A percentile compares a stretch with the other conserved stretches of the same genome.
Evolutionary conservation across 2,329 filamentous ascomycete genomes (phyloP).

Genomic region (Exophiala lecanii-corni): DNA sequence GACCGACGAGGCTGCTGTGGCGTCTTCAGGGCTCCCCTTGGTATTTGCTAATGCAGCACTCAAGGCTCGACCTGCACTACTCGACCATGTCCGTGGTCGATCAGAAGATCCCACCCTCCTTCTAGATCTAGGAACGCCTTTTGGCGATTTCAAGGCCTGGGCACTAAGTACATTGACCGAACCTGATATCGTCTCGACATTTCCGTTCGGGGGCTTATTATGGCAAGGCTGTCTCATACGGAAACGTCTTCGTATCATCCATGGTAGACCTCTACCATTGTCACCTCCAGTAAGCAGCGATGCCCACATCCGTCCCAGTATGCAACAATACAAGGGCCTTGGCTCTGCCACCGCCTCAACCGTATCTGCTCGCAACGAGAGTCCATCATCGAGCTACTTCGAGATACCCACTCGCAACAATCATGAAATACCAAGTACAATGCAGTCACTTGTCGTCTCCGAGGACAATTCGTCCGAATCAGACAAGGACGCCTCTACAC

Average conservation of each 20-base stretch:
- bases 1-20: conserved; percentile 52
- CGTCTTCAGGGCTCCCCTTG: conserved; percentile 53
- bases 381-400: conserved; percentile 20
- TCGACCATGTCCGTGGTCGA: conserved; percentile 54
- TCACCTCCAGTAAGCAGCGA: conserved; percentile 30
- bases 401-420: conserved; percentile 13
- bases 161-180: conserved; percentile 53
- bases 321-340: conserved; percentile 33
- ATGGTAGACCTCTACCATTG: conserved; percentile 40
- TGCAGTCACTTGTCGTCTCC: conserved; percentile 9
- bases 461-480: conserved; percentile 4
- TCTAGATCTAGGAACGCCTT: conserved; percentile 40
- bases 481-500: conserved; percentile 5
- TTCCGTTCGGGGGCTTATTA: conserved; percentile 58
- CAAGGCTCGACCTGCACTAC: conserved; percentile 51
- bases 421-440: conserved; percentile 6
- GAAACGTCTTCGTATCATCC: conserved; percentile 64
- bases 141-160: conserved; percentile 66
- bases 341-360: conserved; percentile 21
- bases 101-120: conserved; percentile 39
- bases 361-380: conserved; percentile 19
- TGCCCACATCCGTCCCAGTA: conserved; percentile 23
- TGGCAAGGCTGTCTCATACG: conserved; percentile 70
- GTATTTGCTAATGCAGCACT: conserved; percentile 67
- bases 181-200: conserved; percentile 51